phyloP scores from a whole-genome alignment of 805 yeast species.

The Komagataella pastoris region DNA sequence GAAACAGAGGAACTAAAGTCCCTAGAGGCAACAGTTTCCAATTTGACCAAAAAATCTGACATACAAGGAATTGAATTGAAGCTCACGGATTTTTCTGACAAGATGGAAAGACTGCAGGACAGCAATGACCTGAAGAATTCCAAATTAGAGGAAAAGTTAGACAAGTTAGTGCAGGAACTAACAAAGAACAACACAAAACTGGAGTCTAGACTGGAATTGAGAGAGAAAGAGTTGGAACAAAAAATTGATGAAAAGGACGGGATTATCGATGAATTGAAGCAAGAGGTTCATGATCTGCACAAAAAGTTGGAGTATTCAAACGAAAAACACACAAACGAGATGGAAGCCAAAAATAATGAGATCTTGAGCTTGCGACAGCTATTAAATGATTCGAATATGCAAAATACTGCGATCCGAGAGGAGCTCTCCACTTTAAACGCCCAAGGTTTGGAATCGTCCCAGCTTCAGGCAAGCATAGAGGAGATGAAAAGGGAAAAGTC shows the following conservation, averaged over 20 bases:
- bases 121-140: background rate
- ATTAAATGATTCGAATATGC: background rate
- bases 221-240: background rate
- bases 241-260: background rate
- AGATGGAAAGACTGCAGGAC: background rate
- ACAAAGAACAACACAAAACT: background rate
- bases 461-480: background rate
- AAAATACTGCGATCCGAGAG: background rate
- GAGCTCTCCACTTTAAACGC: background rate
- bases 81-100: background rate
- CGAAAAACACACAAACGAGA: background rate
- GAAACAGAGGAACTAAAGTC: background rate
- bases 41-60: background rate
- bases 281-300: background rate
- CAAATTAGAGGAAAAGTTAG: background rate
- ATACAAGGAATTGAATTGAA: background rate
- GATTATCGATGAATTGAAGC: background rate
- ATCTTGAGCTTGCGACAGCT: background rate
- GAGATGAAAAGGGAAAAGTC: background rate
- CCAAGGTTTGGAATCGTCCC: background rate
- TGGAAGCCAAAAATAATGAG: background rate
- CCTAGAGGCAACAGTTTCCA: background rate
- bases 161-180: background rate
- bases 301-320: background rate
- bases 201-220: background rate